Base-by-base conservation (phyloP, 164 flowering plant genomes). In the Vitis labrusca region DNA sequence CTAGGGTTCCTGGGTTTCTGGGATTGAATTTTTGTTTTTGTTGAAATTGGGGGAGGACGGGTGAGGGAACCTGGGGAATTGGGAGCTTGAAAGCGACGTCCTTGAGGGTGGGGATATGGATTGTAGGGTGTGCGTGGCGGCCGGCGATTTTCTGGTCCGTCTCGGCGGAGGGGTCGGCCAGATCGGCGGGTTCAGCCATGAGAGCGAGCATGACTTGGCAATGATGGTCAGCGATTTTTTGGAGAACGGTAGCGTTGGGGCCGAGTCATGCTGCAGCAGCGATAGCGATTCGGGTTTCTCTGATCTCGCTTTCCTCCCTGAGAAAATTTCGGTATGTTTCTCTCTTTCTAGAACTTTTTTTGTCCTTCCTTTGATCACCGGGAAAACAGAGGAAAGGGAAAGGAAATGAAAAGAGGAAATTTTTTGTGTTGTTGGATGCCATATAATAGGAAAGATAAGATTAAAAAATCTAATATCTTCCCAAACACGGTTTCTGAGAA, bases 181-280 rank as follows among this genome's bases (percentile, higher is more conserved):
- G 70, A 66, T 80, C 49, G 86, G 79, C 2, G 79, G 70, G 4
- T 81, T 80, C 61, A 91, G 98, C 77, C 91, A 85, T 55, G 97
- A 94, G 70, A 90, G 96, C 76, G 98, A 94, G 79, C 93, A 85
- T 65, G 97, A 94, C 50, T 77, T 94, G 71, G 98, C 94, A 4
- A 51, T 81, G 0, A 85, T 94, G 94, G 98, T 94, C 53, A 87
- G 88, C 65, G 98, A 94, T 76, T 94, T 91, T 66, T 59, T 89
- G 79, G 97, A 94, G 76, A 88, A 85, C 64, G 89, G 92, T 15
- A 86, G 97, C 71, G 64, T 69, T 69, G 97, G 90, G 17, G 73
- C 85, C 8, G 92, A 94, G 11, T 89, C 96, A 0, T 76, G 83
- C 77, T 89, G 81, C 71, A 90, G 97, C 81, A 91, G 97, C 68